Percentiles rank a stretch among this genome's conserved stretches.
Evolutionary conservation across 768 basidiomycete genomes (phyloP).

Genomic region (Leccinum aurantiacum): DNA sequence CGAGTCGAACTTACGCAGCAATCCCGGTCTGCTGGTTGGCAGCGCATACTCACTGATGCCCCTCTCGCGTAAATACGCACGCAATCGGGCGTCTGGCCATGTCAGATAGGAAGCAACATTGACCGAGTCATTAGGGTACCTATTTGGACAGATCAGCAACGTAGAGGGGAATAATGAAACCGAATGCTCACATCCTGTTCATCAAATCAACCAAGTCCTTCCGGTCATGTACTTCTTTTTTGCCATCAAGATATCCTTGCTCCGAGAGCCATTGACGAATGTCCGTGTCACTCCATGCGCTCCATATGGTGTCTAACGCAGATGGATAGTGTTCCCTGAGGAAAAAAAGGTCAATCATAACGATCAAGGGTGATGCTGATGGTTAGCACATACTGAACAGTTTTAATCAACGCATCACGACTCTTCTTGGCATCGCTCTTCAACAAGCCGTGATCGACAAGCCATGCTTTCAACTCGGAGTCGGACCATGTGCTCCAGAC

Average conservation of each 20-base stretch:
- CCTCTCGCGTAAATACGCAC: conserved; percentile 81
- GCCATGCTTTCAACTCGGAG: conserved; percentile 73
- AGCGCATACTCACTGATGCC: conserved; percentile 70
- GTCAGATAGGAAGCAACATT: conserved; percentile 66
- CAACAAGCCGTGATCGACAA: conserved; percentile 69
- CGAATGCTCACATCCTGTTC: conserved; percentile 55
- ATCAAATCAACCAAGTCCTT: conserved; percentile 77
- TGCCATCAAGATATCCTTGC: conserved; percentile 59
- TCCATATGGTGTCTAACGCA: conserved; percentile 59
- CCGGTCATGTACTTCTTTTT: conserved; percentile 56
- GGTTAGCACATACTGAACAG: conserved; percentile 52
- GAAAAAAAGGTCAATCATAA: not conserved
- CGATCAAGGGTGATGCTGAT: too few relatives aligned
- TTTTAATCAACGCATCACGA: conserved; percentile 75
- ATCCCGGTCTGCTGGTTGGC: conserved; percentile 65
- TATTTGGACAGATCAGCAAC: conserved; percentile 26
- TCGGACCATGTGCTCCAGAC: conserved; percentile 77
- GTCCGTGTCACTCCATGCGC: conserved; percentile 71
- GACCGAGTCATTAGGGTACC: conserved; percentile 49
- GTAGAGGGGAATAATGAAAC: not conserved
- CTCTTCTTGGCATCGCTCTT: conserved; percentile 66
- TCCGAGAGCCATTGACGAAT: conserved; percentile 73
- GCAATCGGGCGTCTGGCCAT: conserved; percentile 93
- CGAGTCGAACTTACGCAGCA: conserved; percentile 58
- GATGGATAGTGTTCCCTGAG: conserved; percentile 66